A percentile compares a stretch with the other conserved stretches of the same genome.
phyloP scores from a whole-genome alignment of 495 filamentous ascomycete genomes.

The Sabuloglossum arenarium region DNA sequence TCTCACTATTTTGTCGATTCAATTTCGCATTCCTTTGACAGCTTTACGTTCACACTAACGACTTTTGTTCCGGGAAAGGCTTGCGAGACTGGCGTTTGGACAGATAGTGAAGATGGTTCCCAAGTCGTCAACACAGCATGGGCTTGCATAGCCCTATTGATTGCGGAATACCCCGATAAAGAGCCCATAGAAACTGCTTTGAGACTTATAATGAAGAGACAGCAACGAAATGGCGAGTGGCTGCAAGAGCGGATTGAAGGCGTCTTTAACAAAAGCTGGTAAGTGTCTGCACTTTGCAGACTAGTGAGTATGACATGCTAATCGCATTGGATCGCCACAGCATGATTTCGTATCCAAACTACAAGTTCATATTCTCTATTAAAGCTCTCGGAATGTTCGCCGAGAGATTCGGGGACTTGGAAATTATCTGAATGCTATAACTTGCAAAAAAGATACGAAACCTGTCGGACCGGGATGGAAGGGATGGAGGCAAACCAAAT shows the following conservation, averaged over 20 bases:
- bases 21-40: background rate
- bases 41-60: background rate
- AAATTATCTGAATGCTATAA: constrained; percentile 16
- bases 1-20: background rate
- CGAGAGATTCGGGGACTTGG: constrained; percentile 46
- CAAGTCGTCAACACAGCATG: constrained; percentile 91
- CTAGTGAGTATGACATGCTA: background rate
- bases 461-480: background rate
- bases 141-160: constrained; percentile 68
- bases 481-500: background rate
- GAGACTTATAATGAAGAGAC: constrained; percentile 64
- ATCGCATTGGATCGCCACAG: constrained; percentile 17
- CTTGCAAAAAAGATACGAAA: background rate
- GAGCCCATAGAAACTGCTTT: constrained; percentile 53
- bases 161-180: constrained; percentile 61
- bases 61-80: constrained; percentile 17
- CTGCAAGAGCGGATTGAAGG: constrained; percentile 88
- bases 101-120: constrained; percentile 32
- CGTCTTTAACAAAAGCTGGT: constrained; percentile 96
- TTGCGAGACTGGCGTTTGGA: constrained; percentile 40
- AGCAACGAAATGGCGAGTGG: constrained; percentile 83
- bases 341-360: constrained; percentile 99
- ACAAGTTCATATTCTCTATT: constrained; percentile 92
- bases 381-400: constrained; percentile 84
- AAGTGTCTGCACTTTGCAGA: constrained; percentile 15